phyloP scores from a whole-genome alignment of 257 asterid genomes.

The Solanum dulcamara region DNA sequence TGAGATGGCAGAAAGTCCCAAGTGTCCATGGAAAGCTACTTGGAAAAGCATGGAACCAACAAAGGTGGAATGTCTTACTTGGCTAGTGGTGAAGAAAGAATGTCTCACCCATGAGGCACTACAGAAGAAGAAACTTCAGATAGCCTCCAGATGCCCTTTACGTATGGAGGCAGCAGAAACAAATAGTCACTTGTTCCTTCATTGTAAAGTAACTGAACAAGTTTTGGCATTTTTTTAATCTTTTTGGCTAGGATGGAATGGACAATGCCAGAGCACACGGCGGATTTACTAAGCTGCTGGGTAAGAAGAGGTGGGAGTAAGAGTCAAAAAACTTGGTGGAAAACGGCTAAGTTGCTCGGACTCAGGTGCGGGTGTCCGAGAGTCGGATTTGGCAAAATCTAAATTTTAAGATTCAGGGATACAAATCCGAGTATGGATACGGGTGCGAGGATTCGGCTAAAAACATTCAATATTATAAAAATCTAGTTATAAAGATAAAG shows the following conservation, averaged over 20 bases:
- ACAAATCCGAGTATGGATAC: too few species aligned
- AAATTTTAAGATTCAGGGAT: too few species aligned
- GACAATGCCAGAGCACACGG: not conserved
- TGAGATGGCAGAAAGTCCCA: not conserved
- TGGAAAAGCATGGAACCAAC: not conserved
- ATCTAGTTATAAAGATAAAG: too few species aligned
- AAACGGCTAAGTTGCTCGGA: too few species aligned
- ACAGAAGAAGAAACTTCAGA: not conserved
- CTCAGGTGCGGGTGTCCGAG: too few species aligned
- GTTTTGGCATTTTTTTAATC: not conserved
- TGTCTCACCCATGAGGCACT: not conserved
- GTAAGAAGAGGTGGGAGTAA: not conserved
- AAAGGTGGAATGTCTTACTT: not conserved
- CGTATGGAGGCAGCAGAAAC: not conserved
- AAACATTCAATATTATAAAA: too few species aligned
- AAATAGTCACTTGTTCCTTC: not conserved
- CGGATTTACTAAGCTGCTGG: not conserved
- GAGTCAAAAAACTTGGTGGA: not conserved
- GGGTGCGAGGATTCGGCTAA: too few species aligned
- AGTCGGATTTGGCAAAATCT: too few species aligned
- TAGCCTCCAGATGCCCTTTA: not conserved
- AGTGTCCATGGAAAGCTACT: not conserved
- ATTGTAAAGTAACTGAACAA: not conserved
- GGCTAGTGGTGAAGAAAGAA: not conserved
- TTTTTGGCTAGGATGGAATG: not conserved